Conservation (phyloP, 352 stramenopile genomes). For the Globisporangium alternatum region DNA sequence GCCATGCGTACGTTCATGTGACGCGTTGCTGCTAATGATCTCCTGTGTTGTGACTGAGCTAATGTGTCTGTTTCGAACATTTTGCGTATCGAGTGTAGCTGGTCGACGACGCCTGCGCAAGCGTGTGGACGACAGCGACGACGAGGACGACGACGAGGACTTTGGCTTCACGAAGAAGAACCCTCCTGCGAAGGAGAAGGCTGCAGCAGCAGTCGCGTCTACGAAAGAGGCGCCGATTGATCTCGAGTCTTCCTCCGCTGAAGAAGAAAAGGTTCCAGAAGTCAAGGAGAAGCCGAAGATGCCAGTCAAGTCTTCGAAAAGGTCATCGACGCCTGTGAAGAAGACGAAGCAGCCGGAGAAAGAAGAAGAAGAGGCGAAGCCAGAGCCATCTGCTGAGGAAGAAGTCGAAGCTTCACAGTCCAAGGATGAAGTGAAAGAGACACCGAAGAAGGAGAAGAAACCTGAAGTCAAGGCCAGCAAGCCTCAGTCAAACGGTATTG, state of each 20-base stretch:
- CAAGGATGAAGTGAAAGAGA: not conserved
- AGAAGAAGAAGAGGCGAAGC: slow-evolving; percentile 15
- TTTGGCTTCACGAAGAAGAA: slow-evolving; percentile 27
- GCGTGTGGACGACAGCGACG: slow-evolving; percentile 36
- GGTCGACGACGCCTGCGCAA: slow-evolving; percentile 61
- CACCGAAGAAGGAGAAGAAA: slow-evolving; percentile 1
- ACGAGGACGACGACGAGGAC: slow-evolving; percentile 39
- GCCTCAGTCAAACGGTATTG: slow-evolving; percentile 2
- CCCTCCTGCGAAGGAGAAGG: slow-evolving; percentile 15
- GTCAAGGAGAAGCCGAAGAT: slow-evolving; percentile 18
- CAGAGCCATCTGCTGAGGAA: not conserved
- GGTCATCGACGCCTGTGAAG: slow-evolving; percentile 6
- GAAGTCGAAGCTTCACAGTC: not conserved
- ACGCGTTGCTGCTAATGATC: not conserved
- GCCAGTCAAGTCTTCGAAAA: slow-evolving; percentile 16
- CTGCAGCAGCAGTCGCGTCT: slow-evolving; percentile 3
- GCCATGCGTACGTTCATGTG: slow-evolving; percentile 37
- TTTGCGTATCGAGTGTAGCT: slow-evolving; percentile 23
- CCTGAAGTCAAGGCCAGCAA: not conserved
- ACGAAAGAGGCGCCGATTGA: slow-evolving; percentile 37
- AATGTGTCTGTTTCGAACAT: not conserved
- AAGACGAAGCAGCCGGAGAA: slow-evolving; percentile 4
- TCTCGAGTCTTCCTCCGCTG: slow-evolving; percentile 20
- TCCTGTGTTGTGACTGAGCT: not conserved
- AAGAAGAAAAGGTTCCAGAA: slow-evolving; percentile 15